These are phyloP conservation scores for Sporisorium exsertum DNA, from an alignment of 1,284 basidiomycete species.

Conservation along the genomic window DNA sequence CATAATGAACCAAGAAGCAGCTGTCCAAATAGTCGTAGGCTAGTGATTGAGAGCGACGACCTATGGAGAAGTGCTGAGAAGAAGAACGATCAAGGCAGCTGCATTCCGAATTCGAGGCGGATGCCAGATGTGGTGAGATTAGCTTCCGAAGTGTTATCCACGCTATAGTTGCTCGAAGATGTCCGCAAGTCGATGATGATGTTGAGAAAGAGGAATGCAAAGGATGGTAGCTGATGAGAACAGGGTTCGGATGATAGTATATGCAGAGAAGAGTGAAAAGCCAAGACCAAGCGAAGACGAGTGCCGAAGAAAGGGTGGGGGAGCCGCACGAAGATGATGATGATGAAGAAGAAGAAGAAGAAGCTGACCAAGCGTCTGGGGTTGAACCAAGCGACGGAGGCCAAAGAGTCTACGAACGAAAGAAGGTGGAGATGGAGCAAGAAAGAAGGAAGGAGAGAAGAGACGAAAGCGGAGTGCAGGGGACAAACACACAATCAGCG, in stretches of 20 bases:
- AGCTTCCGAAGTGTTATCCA: not conserved
- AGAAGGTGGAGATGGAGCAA: conserved; percentile 6
- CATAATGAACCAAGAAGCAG: conserved; percentile 13
- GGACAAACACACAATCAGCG: not conserved
- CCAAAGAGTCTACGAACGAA: not conserved
- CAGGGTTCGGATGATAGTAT: not conserved
- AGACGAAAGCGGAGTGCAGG: not conserved
- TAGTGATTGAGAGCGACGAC: not conserved
- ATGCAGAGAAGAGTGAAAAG: not conserved
- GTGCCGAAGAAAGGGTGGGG: not conserved
- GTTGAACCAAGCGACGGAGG: conserved; percentile 22
- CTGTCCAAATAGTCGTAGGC: not conserved
- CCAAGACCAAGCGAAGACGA: not conserved
- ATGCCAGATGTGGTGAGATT: not conserved
- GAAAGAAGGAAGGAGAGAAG: not conserved
- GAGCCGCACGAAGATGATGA: not conserved
- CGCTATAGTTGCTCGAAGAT: not conserved
- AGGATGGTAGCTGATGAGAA: not conserved
- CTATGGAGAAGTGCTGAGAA: not conserved
- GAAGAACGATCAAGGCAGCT: not conserved
- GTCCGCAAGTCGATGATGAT: not conserved
- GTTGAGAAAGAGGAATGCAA: not conserved
- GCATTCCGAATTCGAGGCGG: conserved; percentile 3
- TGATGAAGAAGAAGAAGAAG: not conserved
- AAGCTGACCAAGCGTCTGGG: conserved; percentile 19